phyloP scores from a whole-genome alignment of 768 basidiomycete species.

The Boletus edulis region DNA sequence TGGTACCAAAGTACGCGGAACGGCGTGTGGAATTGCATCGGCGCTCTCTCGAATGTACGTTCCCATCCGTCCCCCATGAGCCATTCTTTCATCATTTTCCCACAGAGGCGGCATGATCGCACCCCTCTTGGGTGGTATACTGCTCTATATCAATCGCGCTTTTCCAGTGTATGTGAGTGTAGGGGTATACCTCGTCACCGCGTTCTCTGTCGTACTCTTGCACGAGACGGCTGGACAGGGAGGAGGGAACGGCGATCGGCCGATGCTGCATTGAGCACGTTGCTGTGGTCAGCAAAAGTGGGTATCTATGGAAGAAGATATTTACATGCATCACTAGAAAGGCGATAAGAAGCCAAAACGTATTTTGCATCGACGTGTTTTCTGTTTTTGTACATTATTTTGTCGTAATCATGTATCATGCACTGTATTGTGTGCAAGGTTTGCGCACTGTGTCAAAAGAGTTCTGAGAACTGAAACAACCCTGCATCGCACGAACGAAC shows the following conservation, averaged over 20 bases:
- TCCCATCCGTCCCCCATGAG: neutral
- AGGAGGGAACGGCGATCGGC: conserved; percentile 17
- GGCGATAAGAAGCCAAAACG: too few species aligned
- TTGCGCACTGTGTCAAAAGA: too few species aligned
- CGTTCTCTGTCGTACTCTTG: conserved; percentile 58
- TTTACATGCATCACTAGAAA: too few species aligned
- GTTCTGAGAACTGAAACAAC: too few species aligned
- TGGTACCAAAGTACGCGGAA: conserved; percentile 80
- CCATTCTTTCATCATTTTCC: neutral
- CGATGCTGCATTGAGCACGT: conserved; percentile 13
- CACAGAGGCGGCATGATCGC: conserved; percentile 86
- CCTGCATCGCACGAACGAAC: too few species aligned
- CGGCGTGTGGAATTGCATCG: conserved; percentile 85
- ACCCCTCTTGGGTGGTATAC: conserved; percentile 70
- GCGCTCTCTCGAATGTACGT: conserved; percentile 80
- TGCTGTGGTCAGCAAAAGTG: too few species aligned
- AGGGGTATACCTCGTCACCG: conserved; percentile 60
- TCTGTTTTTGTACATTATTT: too few species aligned
- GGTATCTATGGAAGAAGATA: too few species aligned
- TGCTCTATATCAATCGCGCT: conserved; percentile 64
- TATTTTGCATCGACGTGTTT: too few species aligned
- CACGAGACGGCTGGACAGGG: conserved; percentile 46
- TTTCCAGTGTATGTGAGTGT: conserved; percentile 79
- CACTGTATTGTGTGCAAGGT: too few species aligned
- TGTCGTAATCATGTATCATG: too few species aligned